Conservation (phyloP, 1,139 yeast species). For the Hanseniaspora uvarum region DNA sequence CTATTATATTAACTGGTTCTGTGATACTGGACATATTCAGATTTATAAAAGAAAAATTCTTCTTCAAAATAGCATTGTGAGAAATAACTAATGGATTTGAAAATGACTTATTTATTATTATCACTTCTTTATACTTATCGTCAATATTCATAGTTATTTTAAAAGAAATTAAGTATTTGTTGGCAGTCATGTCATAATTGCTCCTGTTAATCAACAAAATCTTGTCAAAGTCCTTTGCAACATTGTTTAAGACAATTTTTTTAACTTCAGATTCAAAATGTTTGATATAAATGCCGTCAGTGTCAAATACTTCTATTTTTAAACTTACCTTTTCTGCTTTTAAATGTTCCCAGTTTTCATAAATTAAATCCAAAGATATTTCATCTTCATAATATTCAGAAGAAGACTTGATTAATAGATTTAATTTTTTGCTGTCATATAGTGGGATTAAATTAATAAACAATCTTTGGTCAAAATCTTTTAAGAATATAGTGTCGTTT, state of each 20-base stretch:
- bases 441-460: constrained; percentile 22
- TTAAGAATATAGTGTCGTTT: constrained; percentile 25
- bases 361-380: constrained; percentile 20
- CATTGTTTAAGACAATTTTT: not conserved
- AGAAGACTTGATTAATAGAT: constrained; percentile 21
- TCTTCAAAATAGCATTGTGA: not conserved
- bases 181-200: not conserved
- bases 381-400: constrained; percentile 22
- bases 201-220: not conserved
- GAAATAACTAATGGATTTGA: not conserved
- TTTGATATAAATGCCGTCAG: not conserved
- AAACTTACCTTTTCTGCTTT: constrained; percentile 18
- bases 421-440: constrained; percentile 21
- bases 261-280: not conserved
- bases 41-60: not conserved
- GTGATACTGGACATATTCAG: not conserved
- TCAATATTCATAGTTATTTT: constrained; percentile 13
- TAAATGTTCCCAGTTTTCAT: constrained; percentile 19
- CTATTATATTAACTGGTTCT: not conserved
- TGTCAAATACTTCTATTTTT: constrained; percentile 18
- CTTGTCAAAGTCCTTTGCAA: not conserved
- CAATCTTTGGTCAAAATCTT: constrained; percentile 21
- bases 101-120: not conserved
- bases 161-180: no score
- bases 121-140: not conserved